phyloP scores from a whole-genome alignment of 2,329 filamentous ascomycete genomes.

The Aspergillus sp. region DNA sequence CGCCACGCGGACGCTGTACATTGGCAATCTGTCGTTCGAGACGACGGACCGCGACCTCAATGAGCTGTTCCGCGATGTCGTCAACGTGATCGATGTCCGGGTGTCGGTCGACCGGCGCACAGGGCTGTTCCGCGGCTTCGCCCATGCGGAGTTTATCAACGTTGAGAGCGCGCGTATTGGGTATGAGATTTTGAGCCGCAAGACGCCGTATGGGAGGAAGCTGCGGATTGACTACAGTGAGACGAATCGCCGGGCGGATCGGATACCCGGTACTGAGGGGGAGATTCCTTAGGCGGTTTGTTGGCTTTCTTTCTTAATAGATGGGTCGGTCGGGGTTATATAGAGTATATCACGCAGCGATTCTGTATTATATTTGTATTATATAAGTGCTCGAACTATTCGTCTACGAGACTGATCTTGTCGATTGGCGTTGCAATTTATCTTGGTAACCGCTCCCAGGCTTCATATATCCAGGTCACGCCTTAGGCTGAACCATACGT shows the following conservation, averaged over 20 bases:
- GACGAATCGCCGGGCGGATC: conserved; percentile 7
- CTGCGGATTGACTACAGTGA: conserved; percentile 65
- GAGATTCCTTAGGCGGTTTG: background rate
- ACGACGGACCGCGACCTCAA: conserved; percentile 82
- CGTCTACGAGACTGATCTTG: too few relatives aligned
- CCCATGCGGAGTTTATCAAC: conserved; percentile 76
- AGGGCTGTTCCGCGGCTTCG: conserved; percentile 79
- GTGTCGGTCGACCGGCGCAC: conserved; percentile 80
- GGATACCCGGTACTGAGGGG: background rate
- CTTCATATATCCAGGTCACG: too few relatives aligned
- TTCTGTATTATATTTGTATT: conserved; percentile 5
- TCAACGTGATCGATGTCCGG: conserved; percentile 71
- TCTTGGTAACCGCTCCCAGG: too few relatives aligned
- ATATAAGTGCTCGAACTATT: background rate
- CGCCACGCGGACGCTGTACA: conserved; percentile 69
- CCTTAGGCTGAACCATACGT: too few relatives aligned
- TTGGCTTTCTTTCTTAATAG: background rate
- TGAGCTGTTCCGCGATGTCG: conserved; percentile 68
- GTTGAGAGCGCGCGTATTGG: conserved; percentile 64
- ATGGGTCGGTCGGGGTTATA: background rate
- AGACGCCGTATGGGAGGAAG: conserved; percentile 63
- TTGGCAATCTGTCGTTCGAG: conserved; percentile 85
- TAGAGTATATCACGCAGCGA: conserved; percentile 5
- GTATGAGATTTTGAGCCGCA: conserved; percentile 54
- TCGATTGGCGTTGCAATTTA: too few relatives aligned